Conservation (phyloP, 139 green algal genomes). For the Dunaliella primolecta region DNA sequence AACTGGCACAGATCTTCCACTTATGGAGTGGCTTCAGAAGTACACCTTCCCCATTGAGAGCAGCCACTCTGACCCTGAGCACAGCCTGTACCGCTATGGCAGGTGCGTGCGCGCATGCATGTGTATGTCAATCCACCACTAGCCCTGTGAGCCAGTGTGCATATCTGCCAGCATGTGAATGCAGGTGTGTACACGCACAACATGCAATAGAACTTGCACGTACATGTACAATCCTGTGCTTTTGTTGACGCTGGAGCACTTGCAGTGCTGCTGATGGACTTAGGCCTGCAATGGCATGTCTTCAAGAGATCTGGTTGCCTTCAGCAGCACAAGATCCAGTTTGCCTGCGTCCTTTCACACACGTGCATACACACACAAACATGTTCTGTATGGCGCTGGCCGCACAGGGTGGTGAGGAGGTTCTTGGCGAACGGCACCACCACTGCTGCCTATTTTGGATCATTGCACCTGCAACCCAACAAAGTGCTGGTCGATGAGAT, state of each 20-base stretch:
- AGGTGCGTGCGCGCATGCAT: no score
- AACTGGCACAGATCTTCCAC: constrained; percentile 38
- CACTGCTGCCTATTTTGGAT: constrained; percentile 37
- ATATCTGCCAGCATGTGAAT: no score
- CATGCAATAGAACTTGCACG: no score
- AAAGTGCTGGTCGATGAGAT: constrained; percentile 49
- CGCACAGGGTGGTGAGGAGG: constrained; percentile 3
- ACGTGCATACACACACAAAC: neutral
- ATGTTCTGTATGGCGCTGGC: constrained; percentile 14
- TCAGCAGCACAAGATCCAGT: constrained; percentile 4
- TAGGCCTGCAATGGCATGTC: no score
- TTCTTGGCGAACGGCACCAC: constrained; percentile 33
- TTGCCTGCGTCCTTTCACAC: neutral
- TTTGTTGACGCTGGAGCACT: no score
- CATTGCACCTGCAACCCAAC: constrained; percentile 28
- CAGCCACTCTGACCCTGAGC: constrained; percentile 33
- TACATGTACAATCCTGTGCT: no score
- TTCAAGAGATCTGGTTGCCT: neutral
- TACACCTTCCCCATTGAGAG: constrained; percentile 47
- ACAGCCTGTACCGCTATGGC: constrained; percentile 5
- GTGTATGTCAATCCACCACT: no score
- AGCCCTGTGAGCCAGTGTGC: no score
- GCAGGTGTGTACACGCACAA: no score
- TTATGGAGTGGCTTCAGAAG: constrained; percentile 51
- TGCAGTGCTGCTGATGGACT: no score